These are phyloP conservation scores for Nicotiana undulata DNA, from an alignment of 257 asterid genomes.

Conservation along the genomic window DNA sequence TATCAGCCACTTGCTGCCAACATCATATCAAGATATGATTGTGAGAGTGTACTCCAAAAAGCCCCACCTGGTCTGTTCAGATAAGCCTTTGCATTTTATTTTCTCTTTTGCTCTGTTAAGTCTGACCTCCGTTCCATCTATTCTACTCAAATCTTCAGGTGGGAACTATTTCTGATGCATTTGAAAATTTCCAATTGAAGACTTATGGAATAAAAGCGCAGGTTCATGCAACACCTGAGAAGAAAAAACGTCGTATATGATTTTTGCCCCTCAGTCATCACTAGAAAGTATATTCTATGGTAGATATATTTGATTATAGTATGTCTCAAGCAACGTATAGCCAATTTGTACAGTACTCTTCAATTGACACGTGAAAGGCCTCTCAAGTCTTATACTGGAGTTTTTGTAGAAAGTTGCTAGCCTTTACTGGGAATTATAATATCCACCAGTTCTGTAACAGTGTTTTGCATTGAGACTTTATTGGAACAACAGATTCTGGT, in stretches of 20 bases:
- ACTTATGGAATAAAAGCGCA: slow-evolving; percentile 77
- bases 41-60: slow-evolving; percentile 91
- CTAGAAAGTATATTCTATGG: not conserved
- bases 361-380: not conserved
- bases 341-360: not conserved
- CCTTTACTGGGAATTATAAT: not conserved
- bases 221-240: slow-evolving; percentile 75
- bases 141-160: slow-evolving; percentile 42
- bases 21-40: slow-evolving; percentile 79
- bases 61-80: slow-evolving; percentile 62
- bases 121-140: not conserved
- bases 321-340: slow-evolving; percentile 4
- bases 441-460: not conserved
- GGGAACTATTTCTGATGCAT: slow-evolving; percentile 68
- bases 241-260: slow-evolving; percentile 50
- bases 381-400: not conserved
- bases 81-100: not conserved
- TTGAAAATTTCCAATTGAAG: slow-evolving; percentile 82
- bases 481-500: not conserved
- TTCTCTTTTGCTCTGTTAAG: not conserved
- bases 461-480: not conserved
- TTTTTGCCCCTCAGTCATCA: not conserved
- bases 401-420: not conserved
- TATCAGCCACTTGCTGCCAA: slow-evolving; percentile 86
- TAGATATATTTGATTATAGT: not conserved